These are phyloP conservation scores for Gracilariopsis chorda DNA, from an alignment of 23 red algal species.

Conservation along the genomic window DNA sequence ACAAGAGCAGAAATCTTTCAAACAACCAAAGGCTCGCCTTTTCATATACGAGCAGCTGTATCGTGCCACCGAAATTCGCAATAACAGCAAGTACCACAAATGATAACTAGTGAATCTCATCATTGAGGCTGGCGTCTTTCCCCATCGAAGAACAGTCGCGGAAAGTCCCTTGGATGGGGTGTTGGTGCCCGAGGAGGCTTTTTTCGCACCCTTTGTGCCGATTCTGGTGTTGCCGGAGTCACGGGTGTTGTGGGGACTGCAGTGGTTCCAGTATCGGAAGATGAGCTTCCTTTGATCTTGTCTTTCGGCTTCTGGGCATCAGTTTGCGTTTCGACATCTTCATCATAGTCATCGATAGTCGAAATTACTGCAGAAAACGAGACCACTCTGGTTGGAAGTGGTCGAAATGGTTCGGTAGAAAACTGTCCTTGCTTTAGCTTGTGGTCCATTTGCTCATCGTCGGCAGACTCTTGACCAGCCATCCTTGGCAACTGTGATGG, in stretches of 20 bases:
- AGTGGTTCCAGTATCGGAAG: neutral
- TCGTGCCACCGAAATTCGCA: slow-evolving; percentile 79
- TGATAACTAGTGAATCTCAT: neutral
- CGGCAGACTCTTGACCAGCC: neutral
- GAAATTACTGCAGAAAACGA: slow-evolving; percentile 11
- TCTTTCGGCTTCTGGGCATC: neutral
- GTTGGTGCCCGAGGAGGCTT: slow-evolving; percentile 35
- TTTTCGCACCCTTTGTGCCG: neutral
- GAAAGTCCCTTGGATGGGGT: slow-evolving; percentile 43
- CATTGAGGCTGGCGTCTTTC: neutral
- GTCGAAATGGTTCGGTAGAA: neutral
- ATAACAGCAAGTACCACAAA: slow-evolving; percentile 80
- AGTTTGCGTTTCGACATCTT: neutral
- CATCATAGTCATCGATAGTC: neutral
- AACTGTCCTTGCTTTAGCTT: neutral
- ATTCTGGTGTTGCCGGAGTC: neutral
- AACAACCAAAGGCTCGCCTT: slow-evolving; percentile 42
- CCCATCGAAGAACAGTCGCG: neutral
- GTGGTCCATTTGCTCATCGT: neutral
- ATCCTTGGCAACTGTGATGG: neutral
- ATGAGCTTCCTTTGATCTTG: neutral
- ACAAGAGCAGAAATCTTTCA: neutral
- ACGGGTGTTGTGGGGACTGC: slow-evolving; percentile 1
- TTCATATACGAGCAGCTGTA: slow-evolving; percentile 91
- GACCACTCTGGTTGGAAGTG: neutral